Evolutionary conservation across 352 stramenopile genomes (phyloP).

Genomic region (Phytophthora macrochlamydospora): DNA sequence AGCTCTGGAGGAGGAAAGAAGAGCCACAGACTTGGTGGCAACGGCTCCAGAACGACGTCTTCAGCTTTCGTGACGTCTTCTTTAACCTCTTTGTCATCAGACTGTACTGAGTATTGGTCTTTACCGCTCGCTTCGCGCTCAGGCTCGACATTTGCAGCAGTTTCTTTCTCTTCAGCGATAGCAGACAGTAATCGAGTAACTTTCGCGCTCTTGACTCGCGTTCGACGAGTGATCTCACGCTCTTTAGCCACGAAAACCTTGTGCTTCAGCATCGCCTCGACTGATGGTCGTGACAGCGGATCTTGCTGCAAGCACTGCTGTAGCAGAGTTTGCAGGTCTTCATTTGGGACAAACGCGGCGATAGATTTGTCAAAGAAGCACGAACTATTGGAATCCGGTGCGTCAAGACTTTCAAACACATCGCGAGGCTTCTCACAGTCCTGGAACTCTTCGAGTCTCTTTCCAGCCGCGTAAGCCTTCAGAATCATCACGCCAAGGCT

Average conservation of each 20-base stretch:
- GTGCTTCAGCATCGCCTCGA: conserved; percentile 46
- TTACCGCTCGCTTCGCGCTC: conserved; percentile 26
- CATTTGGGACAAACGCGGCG: conserved; percentile 45
- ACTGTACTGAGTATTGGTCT: conserved; percentile 9
- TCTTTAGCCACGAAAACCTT: conserved; percentile 35
- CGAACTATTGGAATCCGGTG: conserved; percentile 16
- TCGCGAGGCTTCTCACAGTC: conserved; percentile 34
- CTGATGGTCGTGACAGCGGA: conserved; percentile 40
- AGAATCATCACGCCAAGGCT: conserved; percentile 62
- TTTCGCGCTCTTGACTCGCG: conserved; percentile 13
- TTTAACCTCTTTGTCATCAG: background rate
- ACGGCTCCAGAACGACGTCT: conserved; percentile 20
- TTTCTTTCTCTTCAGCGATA: conserved; percentile 26
- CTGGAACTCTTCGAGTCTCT: conserved; percentile 55
- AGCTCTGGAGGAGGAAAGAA: conserved; percentile 58
- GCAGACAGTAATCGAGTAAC: conserved; percentile 22
- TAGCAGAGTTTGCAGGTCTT: conserved; percentile 49
- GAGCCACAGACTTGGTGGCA: conserved; percentile 67
- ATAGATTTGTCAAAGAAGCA: conserved; percentile 61
- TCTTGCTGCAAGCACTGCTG: conserved; percentile 45
- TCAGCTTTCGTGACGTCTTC: background rate
- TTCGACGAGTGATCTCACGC: conserved; percentile 23
- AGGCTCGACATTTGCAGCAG: conserved; percentile 9
- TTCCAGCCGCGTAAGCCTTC: conserved; percentile 54
- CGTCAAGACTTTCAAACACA: conserved; percentile 41